These are phyloP conservation scores for Phytophthora ohioensis DNA, from an alignment of 352 stramenopile species.

Conservation along the genomic window DNA sequence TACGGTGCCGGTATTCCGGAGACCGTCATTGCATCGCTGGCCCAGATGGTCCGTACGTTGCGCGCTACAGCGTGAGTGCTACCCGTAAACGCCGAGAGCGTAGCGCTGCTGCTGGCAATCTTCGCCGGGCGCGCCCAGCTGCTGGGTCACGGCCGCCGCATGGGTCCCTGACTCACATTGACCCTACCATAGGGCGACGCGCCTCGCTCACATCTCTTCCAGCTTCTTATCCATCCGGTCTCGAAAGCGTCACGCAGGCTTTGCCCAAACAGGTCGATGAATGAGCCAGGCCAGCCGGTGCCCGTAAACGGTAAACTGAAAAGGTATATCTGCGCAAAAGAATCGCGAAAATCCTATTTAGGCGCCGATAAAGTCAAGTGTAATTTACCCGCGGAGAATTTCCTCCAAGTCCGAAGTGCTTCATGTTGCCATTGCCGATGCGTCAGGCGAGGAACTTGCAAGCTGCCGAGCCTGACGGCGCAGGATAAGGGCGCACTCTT, in stretches of 20 bases:
- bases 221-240: conserved; percentile 14
- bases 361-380: conserved; percentile 27
- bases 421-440: not conserved
- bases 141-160: conserved; percentile 12
- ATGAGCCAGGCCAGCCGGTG: conserved; percentile 30
- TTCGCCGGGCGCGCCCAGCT: conserved; percentile 9
- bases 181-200: conserved; percentile 6
- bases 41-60: conserved; percentile 15
- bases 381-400: not conserved
- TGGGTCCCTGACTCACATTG: conserved; percentile 5
- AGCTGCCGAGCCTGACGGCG: not conserved
- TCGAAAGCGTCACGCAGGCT: conserved; percentile 22
- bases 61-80: not conserved
- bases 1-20: conserved; percentile 28
- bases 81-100: not conserved
- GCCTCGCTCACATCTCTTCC: conserved; percentile 17
- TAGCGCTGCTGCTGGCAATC: not conserved
- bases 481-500: conserved; percentile 1
- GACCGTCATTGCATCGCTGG: conserved; percentile 22
- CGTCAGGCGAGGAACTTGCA: not conserved
- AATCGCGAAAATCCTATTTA: conserved; percentile 30
- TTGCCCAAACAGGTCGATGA: conserved; percentile 2
- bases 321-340: conserved; percentile 21
- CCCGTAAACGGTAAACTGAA: conserved; percentile 20
- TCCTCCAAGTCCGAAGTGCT: not conserved